Base-by-base conservation (phyloP, 2,329 filamentous ascomycete genomes). In the Ceratocystis variospora region DNA sequence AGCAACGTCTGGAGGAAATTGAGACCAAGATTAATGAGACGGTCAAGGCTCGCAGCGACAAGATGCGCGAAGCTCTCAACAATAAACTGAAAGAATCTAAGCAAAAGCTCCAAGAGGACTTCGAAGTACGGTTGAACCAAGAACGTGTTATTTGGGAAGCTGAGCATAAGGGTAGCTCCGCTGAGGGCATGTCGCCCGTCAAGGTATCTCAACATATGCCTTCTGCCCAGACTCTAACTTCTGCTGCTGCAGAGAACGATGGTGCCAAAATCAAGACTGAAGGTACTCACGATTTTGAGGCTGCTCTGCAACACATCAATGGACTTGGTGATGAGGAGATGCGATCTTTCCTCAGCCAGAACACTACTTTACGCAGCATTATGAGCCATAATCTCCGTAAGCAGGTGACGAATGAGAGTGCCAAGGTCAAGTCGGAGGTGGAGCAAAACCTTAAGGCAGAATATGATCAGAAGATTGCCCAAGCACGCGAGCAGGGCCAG, bases 41-140 rank as follows among this genome's bases (percentile, higher is more conserved):
- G 10, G 79, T 89, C 68, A 88, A 88, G 71, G 78, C 81, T 64
- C 81, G 86, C 57, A 85, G 85, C 1, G 83, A 89, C 55, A 83
- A 82, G 73, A 88, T 90, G 86, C 87, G 86, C 71, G 79, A 82
- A 25, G 76, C 81, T 1, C 76, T 90, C 62, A 87, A 86, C 71
- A 85, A 83, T 72, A 90, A 88, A 72, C 79, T 96, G 17, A 83
- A 79, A 66, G 89, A 90, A 70, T 82, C 85, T 57, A 81, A 80
- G 70, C 74, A 79, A 63, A 77, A 79, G 68, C 75, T 79, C 69
- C 79, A 80, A 63, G 79, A 80, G 41, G 78, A 81, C 67, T 78
- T 77, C 66, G 83, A 83, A 71, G 62, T 64, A n/a, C 63, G 65
- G 17, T 71, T 86, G 45, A 83, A 86, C 71, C 86, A 86, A 71